A percentile compares a stretch with the other conserved stretches of the same genome.
Evolutionary conservation across 805 yeast species (phyloP).

Genomic region (Ogataea thermomethanolica): DNA sequence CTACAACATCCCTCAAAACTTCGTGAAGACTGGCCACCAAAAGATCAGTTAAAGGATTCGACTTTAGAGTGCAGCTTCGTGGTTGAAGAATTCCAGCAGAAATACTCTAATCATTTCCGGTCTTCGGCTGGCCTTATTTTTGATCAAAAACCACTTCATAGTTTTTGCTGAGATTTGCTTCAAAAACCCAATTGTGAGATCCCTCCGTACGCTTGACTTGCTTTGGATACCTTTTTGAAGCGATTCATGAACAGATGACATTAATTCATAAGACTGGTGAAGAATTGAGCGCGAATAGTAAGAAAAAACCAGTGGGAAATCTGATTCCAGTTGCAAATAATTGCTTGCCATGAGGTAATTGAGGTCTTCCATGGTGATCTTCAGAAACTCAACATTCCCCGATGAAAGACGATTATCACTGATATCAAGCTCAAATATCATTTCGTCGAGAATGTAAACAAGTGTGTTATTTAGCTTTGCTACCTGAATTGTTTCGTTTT

Average conservation of each 20-base stretch:
- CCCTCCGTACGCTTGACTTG: conserved; percentile 17
- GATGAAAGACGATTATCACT: conserved; percentile 7
- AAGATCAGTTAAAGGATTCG: conserved; percentile 23
- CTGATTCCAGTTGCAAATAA: conserved; percentile 22
- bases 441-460: conserved; percentile 9
- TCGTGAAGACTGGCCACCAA: conserved; percentile 21
- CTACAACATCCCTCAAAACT: conserved; percentile 16
- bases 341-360: conserved; percentile 28
- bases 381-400: conserved; percentile 2
- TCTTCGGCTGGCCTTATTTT: conserved; percentile 6
- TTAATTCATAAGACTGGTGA: conserved; percentile 14
- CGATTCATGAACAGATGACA: conserved; percentile 17
- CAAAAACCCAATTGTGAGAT: conserved; percentile 25
- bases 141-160: conserved; percentile 7
- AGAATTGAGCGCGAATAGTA: conserved; percentile 23
- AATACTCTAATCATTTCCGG: conserved; percentile 9
- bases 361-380: conserved; percentile 18
- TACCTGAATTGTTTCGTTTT: conserved; percentile 9
- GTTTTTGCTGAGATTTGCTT: conserved; percentile 19
- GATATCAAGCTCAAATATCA: conserved; percentile 9
- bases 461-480: conserved; percentile 9
- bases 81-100: conserved; percentile 19
- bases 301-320: conserved; percentile 31
- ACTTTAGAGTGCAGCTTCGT: conserved; percentile 28
- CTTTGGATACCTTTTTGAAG: conserved; percentile 19